Evolutionary conservation across 768 basidiomycete species (phyloP).

Genomic region (Serpula lacrymans): DNA sequence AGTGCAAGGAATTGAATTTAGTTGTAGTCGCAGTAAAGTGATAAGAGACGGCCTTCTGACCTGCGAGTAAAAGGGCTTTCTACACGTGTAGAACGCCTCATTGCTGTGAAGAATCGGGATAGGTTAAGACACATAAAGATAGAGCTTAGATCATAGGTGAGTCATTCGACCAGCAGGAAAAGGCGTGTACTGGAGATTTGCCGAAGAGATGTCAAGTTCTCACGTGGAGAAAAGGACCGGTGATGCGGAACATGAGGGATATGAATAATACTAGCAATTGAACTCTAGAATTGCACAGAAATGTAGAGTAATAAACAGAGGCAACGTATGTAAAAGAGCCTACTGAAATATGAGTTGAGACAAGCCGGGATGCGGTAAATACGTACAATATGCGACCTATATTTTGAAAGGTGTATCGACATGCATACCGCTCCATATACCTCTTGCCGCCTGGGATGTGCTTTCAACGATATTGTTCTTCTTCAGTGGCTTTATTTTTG

Average conservation of each 20-base stretch:
- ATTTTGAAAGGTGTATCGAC: constrained; percentile 65
- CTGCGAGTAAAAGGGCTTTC: constrained; percentile 5
- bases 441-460: constrained; percentile 74
- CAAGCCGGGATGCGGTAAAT: too few relatives aligned
- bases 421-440: constrained; percentile 89
- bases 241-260: too few relatives aligned
- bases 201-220: too few relatives aligned
- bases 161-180: constrained; percentile 23
- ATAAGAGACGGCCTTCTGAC: constrained; percentile 4
- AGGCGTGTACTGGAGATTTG: constrained; percentile 34
- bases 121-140: constrained; percentile 8
- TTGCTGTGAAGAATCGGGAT: constrained; percentile 1
- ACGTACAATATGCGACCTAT: constrained; percentile 16
- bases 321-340: too few relatives aligned
- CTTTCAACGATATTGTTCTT: constrained; percentile 65
- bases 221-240: neutral
- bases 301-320: constrained; percentile 3
- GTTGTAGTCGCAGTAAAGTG: constrained; percentile 7
- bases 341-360: constrained; percentile 2
- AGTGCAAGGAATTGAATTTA: constrained; percentile 7
- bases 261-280: too few relatives aligned
- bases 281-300: too few relatives aligned
- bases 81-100: constrained; percentile 8
- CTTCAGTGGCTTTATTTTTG: constrained; percentile 80
- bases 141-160: constrained; percentile 7